Base-by-base conservation (phyloP, 192 early-diverging fungal species). In the Gryganskiella cystojenkinii region DNA sequence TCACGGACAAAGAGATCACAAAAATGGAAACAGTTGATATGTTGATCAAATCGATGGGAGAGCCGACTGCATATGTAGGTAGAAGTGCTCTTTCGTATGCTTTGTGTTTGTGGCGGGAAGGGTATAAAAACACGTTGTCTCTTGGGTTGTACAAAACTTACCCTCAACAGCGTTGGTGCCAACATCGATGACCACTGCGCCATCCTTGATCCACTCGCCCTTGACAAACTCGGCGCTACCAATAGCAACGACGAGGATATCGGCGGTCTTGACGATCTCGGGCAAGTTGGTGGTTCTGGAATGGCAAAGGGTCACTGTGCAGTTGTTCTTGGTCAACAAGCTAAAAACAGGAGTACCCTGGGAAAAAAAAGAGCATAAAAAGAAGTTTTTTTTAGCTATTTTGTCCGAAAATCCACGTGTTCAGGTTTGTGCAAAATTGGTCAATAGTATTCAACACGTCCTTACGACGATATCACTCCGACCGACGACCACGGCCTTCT, bases 271-370 rank as follows among this genome's bases (percentile, higher is more conserved):
- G 20, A 86, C 93, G 67, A 94, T 87, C 30, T 85, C 85, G 54
- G 87, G 87, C 19, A 99, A 72, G 75, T 95, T 89, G 4, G 56
- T 34, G 19, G 98, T 97, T 51, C 80, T 85, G 28, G 92, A 93
- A 83, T 99, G 98, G 86, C 96, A 98, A 34, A 99, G 75, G 6
- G 96, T 98, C 47, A 97, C 95, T 9, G 98, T 99, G 27, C 95
- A 95, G 82, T 99, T 86, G 54, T 85, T 81, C 56, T 85, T 81
- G 35, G 89, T 92, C 43, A 99, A 88, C 78, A 99, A 88, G 74
- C 90, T 86, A 33, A 94, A 88, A 15, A 97, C 87, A 2, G 98
- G 98, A 24, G 94, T 85, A 45, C 94, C 93, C 87, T 89, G 37
- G 27, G 60, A 58, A 59, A 52, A 53, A 64, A 20, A 44, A 35